A percentile compares a stretch with the other conserved stretches of the same genome.
Conservation (phyloP, 1,284 basidiomycete genomes). For the Apiotrichum gamsii region DNA sequence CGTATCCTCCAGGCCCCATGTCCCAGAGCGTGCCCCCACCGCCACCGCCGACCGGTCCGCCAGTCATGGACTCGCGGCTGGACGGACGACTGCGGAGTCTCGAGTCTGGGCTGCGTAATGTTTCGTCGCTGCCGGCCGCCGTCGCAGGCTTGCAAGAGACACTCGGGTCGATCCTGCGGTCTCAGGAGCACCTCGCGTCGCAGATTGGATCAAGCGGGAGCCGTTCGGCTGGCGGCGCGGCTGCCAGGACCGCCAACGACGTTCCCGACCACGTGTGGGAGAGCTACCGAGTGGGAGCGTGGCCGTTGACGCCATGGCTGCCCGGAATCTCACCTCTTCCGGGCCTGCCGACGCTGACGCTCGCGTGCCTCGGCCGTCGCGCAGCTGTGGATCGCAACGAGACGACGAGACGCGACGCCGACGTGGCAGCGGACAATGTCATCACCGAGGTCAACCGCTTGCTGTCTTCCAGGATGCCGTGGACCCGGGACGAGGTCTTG, state of each 20-base stretch:
- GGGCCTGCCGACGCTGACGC: conserved; percentile 33
- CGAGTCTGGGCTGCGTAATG: conserved; percentile 11
- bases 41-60: conserved; percentile 1
- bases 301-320: conserved; percentile 44
- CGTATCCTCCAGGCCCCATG: conserved; percentile 5
- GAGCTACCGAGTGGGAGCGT: conserved; percentile 34
- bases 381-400: conserved; percentile 27
- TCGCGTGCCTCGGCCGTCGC: conserved; percentile 31
- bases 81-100: conserved; percentile 14
- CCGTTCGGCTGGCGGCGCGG: too few relatives aligned
- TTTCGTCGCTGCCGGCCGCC: conserved; percentile 9
- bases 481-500: conserved; percentile 39
- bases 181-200: conserved; percentile 9
- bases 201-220: conserved; percentile 3
- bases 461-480: conserved; percentile 21
- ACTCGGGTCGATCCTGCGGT: conserved; percentile 8
- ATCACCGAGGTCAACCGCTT: conserved; percentile 29
- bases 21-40: not conserved
- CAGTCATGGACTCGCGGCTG: conserved; percentile 2
- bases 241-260: conserved; percentile 6
- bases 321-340: conserved; percentile 33
- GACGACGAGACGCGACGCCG: conserved; percentile 20
- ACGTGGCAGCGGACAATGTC: conserved; percentile 23
- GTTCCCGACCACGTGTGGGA: conserved; percentile 34
- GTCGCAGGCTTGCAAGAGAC: conserved; percentile 16